Evolutionary conservation across 257 asterid genomes (phyloP).

Genomic region (Leonotis leonurus): DNA sequence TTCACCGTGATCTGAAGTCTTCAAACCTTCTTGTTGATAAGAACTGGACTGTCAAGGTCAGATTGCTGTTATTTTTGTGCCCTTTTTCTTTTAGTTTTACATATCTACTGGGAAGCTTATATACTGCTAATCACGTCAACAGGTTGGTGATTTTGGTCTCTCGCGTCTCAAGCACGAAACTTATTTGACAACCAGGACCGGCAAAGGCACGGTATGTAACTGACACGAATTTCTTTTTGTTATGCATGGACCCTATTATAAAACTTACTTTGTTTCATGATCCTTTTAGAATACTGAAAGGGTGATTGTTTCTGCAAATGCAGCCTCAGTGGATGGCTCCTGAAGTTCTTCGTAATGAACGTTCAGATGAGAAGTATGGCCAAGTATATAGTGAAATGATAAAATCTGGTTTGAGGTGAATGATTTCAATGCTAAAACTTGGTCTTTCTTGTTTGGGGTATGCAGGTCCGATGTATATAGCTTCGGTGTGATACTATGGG

Average conservation of each 20-base stretch:
- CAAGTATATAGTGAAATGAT: not conserved
- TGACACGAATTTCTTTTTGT: slow-evolving; percentile 6
- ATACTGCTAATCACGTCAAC: not conserved
- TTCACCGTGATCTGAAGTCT: slow-evolving; percentile 92
- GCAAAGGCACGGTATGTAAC: slow-evolving; percentile 92
- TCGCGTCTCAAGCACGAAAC: slow-evolving; percentile 86
- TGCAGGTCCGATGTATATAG: slow-evolving; percentile 93
- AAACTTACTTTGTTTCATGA: not conserved
- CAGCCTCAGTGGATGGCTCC: slow-evolving; percentile 99
- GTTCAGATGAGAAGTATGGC: slow-evolving; percentile 84
- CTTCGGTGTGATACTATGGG: slow-evolving; percentile 94
- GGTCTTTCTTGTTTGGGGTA: slow-evolving; percentile 17
- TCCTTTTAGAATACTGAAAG: not conserved
- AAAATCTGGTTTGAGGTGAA: not conserved
- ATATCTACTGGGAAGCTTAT: not conserved
- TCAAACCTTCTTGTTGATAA: slow-evolving; percentile 97
- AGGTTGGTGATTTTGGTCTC: slow-evolving; percentile 99
- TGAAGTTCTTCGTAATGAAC: slow-evolving; percentile 96
- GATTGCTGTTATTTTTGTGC: slow-evolving; percentile 1
- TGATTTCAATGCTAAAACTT: not conserved
- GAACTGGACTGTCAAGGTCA: slow-evolving; percentile 98
- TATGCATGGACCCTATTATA: not conserved
- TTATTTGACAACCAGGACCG: slow-evolving; percentile 71
- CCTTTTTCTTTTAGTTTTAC: not conserved
- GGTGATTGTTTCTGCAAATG: slow-evolving; percentile 9